These are phyloP conservation scores for Tetraselmis chui DNA, from an alignment of 139 green algal genomes.

Conservation along the genomic window DNA sequence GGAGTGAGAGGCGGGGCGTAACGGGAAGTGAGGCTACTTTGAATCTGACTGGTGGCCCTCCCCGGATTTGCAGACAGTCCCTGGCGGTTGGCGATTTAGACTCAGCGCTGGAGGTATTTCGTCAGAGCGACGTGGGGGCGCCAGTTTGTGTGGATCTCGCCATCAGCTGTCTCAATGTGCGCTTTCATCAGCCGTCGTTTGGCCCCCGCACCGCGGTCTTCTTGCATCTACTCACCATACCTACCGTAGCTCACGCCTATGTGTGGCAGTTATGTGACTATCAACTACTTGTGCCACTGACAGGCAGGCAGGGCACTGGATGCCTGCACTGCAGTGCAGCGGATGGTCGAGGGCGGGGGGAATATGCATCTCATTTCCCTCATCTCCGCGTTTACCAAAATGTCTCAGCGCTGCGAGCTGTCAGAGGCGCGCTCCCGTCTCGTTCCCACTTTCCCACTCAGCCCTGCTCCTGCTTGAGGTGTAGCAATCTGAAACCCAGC, in stretches of 20 bases:
- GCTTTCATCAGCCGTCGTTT: too few species aligned
- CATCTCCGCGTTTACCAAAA: background rate
- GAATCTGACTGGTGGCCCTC: too few species aligned
- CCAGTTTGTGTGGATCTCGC: background rate
- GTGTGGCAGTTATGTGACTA: too few species aligned
- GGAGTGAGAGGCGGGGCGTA: too few species aligned
- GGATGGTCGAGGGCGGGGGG: background rate
- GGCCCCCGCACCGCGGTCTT: too few species aligned
- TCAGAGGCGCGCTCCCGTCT: background rate
- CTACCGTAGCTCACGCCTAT: too few species aligned
- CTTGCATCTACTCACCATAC: too few species aligned
- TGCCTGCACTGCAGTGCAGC: background rate
- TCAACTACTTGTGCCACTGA: too few species aligned
- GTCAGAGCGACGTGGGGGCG: background rate
- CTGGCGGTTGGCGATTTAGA: background rate
- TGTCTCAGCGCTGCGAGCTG: background rate
- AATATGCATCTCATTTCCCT: background rate
- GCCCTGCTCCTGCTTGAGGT: too few species aligned
- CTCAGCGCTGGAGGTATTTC: background rate
- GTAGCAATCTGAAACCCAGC: too few species aligned
- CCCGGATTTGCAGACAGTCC: too few species aligned
- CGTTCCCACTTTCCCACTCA: background rate
- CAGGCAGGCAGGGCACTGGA: background rate
- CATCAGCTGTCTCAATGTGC: background rate
- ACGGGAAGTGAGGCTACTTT: too few species aligned